Base-by-base conservation (phyloP, 2,329 filamentous ascomycete species). In the Apiospora hydei region DNA sequence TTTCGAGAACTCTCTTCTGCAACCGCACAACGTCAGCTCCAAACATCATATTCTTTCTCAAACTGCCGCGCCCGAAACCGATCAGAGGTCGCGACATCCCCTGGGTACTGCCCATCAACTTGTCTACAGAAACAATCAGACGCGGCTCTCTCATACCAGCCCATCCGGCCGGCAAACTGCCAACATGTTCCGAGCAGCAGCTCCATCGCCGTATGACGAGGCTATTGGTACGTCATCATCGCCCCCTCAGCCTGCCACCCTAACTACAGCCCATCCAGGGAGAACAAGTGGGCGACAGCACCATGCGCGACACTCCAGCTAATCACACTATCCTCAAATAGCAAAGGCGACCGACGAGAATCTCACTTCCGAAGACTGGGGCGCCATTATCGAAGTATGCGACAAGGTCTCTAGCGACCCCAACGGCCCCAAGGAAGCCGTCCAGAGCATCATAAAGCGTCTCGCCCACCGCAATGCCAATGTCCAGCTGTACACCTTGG, bases 291-390 rank as follows among this genome's bases (percentile, higher is more conserved):
- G 11, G 53, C 53, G 53, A 61, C 53, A 61, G 53, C 30, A 61
- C 26, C 53, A 38, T 21, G 30, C 53, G 53, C 53, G 34, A 64
- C 16, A 64, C 30, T 38, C 8, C 66, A 69, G 74, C 77, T 71
- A 79, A 76, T 73, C 41, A 72, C 44, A n/a, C 8, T 4, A 16
- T 34, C 47, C 71, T 70, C 44, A 71, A 74, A 71, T 74, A 91
- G 89, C 85, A 83, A 90, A 90, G 85, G 95, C 96, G 80, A 99
- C 96, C 71, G 96, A 99, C 84, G 96, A 99, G 88, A 99, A 98
- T 84, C 89, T 98, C 78, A 98, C 95, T 30, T 93, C 92, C 43
- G 90, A 97, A 80, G 90, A 92, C 81, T 92, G 90, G 90, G 88
- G 86, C 67, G 88, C 88, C 78, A 91, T 91, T 78, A 88, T 91